Conservation (phyloP, 441 rosid genomes). For the Gossypium schwendimanii region DNA sequence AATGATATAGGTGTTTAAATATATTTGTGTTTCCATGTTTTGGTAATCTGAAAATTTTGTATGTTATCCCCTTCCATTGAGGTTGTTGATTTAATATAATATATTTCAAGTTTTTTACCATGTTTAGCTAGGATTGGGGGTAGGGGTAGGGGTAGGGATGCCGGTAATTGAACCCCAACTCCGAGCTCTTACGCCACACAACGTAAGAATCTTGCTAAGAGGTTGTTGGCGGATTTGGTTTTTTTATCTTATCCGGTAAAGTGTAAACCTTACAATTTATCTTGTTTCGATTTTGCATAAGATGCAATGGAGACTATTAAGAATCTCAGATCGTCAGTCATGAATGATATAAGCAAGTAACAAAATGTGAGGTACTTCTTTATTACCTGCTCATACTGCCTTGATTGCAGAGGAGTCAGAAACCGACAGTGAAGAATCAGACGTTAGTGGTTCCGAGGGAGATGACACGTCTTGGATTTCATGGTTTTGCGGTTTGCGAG, state of each 20-base stretch:
- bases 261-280: background rate
- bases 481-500: constrained; percentile 87
- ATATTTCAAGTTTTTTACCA: background rate
- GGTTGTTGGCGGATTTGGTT: too few relatives aligned
- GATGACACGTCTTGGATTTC: constrained; percentile 95
- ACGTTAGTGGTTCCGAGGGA: constrained; percentile 83
- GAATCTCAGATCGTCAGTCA: background rate
- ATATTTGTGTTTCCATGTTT: background rate
- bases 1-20: background rate
- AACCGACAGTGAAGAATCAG: constrained; percentile 20
- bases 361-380: background rate
- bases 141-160: too few relatives aligned
- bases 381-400: constrained; percentile 16
- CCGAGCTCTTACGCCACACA: too few relatives aligned
- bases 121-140: background rate
- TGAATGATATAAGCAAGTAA: background rate
- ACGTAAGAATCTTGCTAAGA: too few relatives aligned
- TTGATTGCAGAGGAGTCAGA: constrained; percentile 18
- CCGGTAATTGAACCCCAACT: too few relatives aligned
- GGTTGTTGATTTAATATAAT: background rate
- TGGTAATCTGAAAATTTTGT: background rate
- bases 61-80: background rate
- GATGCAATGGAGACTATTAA: background rate
- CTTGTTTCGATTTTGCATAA: background rate
- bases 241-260: too few relatives aligned